Evolutionary conservation across 164 flowering plant species (phyloP).

Genomic region (Tetrastigma voinierianum): DNA sequence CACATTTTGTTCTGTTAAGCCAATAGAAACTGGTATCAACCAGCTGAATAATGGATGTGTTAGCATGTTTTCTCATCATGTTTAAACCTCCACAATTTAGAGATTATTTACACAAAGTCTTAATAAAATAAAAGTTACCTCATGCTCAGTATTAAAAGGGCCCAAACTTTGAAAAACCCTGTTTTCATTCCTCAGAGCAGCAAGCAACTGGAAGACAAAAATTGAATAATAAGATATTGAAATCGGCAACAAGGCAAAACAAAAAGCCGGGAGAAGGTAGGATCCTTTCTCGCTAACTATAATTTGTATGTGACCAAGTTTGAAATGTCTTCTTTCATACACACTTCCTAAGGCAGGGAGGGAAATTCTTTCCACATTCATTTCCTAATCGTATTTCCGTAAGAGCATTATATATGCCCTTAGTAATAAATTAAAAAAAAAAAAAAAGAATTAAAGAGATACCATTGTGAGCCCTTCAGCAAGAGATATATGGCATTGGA

Average conservation of each 20-base stretch:
- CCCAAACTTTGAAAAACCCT: constrained; percentile 33
- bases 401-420: neutral
- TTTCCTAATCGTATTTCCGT: neutral
- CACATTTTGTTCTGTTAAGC: too few species aligned
- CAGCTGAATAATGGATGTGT: neutral
- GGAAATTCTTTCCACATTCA: neutral
- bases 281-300: too few species aligned
- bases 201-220: constrained; percentile 70
- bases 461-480: constrained; percentile 94
- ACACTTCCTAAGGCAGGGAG: neutral
- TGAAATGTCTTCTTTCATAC: too few species aligned
- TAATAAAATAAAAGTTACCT: constrained; percentile 46
- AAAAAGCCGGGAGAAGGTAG: too few species aligned
- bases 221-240: neutral
- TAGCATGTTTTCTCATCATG: neutral
- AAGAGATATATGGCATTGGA: constrained; percentile 78
- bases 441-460: constrained; percentile 18
- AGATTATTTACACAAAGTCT: neutral
- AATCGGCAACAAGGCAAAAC: constrained; percentile 1
- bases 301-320: too few species aligned
- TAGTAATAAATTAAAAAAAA: neutral
- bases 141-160: constrained; percentile 79
- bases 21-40: neutral
- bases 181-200: constrained; percentile 77
- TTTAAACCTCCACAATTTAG: neutral